Evolutionary conservation across 768 basidiomycete genomes (phyloP), one percentile per base, ranked within the genome.

Genomic region (Suillus paluster): DNA sequence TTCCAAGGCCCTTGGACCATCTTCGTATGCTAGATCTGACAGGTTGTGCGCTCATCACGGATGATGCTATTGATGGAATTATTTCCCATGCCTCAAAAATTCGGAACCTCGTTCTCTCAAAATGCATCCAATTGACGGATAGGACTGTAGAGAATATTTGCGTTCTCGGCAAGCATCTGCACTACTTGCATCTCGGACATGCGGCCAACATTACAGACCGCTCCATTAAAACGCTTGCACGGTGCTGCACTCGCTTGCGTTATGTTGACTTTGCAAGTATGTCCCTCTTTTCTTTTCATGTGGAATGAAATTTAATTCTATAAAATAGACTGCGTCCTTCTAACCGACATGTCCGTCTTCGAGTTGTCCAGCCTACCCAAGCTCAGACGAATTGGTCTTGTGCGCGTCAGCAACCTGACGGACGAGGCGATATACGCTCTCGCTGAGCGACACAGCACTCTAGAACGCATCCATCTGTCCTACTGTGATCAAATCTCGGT

Each of bases 401-500:
- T 99, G 46, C 88, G 96, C 62, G 95, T 98, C 54, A 86, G 80
- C 72, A 94, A 95, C 68, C 79, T 99, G 60, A 99, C 97, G 12
- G 97, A 99, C 71, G 88, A 97, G 68, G 94, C 94, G 2, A 88
- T 99, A 36, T 92, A 91, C 71, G 84, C 95, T 1, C 85, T 99
- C 11, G 93, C 88, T 10, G 91, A 94, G 64, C 86, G 94, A 17
- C 88, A 93, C 68, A 86, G 87, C 33, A 90, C 94, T 10, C 83
- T 99, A 25, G 97, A 99, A 73, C 90, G 97, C 44, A 94, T 99
- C 23, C 97, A 99, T 76, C 81, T 99, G 54, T 97, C 95, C 3
- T 98, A 99, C 72, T 99, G 97, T 75, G 94, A 97, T 73, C 92
- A 96, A 70, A 91, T 99, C 60, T 88, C 92, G 7, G 92, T 98